These are phyloP conservation scores for Colletotrichum sansevieriae DNA, from an alignment of 2,329 filamentous ascomycete species.

Conservation along the genomic window DNA sequence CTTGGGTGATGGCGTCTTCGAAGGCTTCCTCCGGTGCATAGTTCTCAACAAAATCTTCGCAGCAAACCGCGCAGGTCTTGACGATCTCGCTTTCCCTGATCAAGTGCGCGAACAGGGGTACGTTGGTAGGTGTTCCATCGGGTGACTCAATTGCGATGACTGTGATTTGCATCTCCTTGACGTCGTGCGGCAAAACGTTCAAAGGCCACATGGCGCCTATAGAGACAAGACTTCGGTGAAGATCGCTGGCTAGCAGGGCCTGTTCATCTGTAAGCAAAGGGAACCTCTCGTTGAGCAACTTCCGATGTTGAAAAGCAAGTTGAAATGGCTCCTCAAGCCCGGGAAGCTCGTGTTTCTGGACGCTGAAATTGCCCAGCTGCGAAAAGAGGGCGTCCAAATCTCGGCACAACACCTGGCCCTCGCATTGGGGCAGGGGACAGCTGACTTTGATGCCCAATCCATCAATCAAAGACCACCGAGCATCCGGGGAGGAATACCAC, in stretches of 20 bases:
- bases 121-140: too few relatives aligned
- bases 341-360: too few relatives aligned
- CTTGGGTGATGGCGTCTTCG: background rate
- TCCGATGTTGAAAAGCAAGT: background rate
- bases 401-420: too few relatives aligned
- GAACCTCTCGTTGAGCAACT: background rate
- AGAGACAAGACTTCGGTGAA: background rate
- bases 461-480: too few relatives aligned
- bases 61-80: conserved; percentile 40
- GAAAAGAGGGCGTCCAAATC: too few relatives aligned
- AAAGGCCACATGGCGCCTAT: background rate
- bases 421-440: too few relatives aligned
- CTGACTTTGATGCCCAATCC: too few relatives aligned
- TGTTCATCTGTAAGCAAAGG: background rate
- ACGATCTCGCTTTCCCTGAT: background rate
- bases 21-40: conserved; percentile 4
- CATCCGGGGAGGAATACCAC: too few relatives aligned
- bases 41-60: conserved; percentile 33
- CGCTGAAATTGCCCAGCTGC: too few relatives aligned
- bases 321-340: too few relatives aligned
- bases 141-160: too few relatives aligned
- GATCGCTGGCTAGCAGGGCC: background rate
- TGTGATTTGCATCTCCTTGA: background rate
- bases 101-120: background rate
- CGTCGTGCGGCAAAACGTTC: background rate